Conservation (phyloP, 305 asterid genomes). For the Rubia balearica region DNA sequence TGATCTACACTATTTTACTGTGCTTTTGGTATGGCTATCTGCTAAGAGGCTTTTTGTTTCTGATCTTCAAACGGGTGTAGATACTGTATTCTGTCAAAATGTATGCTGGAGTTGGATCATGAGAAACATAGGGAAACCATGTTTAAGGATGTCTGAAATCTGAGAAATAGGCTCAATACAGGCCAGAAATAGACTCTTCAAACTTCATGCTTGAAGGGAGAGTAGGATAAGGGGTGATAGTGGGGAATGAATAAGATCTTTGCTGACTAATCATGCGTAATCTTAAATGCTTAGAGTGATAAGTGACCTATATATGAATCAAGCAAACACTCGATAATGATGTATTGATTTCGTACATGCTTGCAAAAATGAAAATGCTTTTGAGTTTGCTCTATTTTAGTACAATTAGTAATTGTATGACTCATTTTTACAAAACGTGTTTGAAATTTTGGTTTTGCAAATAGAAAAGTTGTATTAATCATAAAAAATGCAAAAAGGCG, state of each 20-base stretch:
- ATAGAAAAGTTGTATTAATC: not conserved
- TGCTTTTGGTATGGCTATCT: constrained; percentile 7
- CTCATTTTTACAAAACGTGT: not conserved
- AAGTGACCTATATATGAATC: not conserved
- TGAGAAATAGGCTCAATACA: not conserved
- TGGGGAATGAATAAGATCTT: not conserved
- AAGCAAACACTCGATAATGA: not conserved
- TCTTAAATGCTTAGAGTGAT: not conserved
- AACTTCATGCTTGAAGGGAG: not conserved
- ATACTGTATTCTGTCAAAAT: not conserved
- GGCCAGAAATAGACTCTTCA: not conserved
- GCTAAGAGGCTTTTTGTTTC: not conserved
- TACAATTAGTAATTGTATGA: not conserved
- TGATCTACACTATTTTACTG: not conserved
- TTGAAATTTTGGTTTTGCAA: not conserved
- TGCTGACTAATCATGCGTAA: not conserved
- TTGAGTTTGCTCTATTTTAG: not conserved
- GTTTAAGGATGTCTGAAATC: not conserved
- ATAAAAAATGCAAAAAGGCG: not conserved
- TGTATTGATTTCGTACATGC: not conserved
- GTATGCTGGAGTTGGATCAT: not conserved
- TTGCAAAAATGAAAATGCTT: not conserved
- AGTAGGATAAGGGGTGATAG: not conserved
- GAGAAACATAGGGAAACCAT: not conserved
- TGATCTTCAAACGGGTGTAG: not conserved